Evolutionary conservation across 2,329 filamentous ascomycete genomes (phyloP), one percentile per base, ranked within the genome.

Genomic region (Pestalotiopsis sp.): DNA sequence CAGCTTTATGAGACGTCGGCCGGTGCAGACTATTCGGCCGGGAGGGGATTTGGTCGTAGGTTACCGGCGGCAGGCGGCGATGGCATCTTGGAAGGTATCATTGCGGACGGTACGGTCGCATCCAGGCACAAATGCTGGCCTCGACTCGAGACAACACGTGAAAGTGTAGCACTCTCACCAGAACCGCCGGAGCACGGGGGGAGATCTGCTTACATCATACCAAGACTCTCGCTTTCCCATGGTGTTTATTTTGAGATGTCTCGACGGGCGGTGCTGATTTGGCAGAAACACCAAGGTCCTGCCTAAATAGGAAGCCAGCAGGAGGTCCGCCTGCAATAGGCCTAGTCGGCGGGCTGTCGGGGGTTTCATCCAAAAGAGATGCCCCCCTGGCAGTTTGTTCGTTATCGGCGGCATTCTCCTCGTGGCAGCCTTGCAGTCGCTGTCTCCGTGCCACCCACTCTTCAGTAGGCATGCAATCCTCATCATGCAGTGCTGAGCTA

Each of bases 241-340:
- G 31, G 31, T 36, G 31, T 36, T 36, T 36, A 36, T 36, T 36
- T 36, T 7, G 31, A 36, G 31, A 36, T 17, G 45, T 52, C 17
- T 52, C 45, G 17, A 59, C 25, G 57, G 11, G 27, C 31, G 57
- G 23, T 59, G 57, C 57, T 59, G 59, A 61, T 61, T 61, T 61
- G 59, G 59, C 20, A n/a, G 27, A 61, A 40, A 61, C 59, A 61
- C 14, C 13, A 40, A 20, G 31, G 25, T 61, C 59, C 59, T 61
- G 25, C 59, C 59, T 23, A 40, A 61, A 61, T 36, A 61, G 59
- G 59, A 27, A 61, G 59, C 20, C 17, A n/a, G 45, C 7, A 52
- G 17, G 45, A 52, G 41, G 14, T 52, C 45, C 45, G 45, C 20
- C 45, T 52, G 17, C n/a, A 52, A 52, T 52, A 52, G 45, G 45